phyloP scores from a whole-genome alignment of 2,329 filamentous ascomycete species.

The Biscogniauxia mediterranea region DNA sequence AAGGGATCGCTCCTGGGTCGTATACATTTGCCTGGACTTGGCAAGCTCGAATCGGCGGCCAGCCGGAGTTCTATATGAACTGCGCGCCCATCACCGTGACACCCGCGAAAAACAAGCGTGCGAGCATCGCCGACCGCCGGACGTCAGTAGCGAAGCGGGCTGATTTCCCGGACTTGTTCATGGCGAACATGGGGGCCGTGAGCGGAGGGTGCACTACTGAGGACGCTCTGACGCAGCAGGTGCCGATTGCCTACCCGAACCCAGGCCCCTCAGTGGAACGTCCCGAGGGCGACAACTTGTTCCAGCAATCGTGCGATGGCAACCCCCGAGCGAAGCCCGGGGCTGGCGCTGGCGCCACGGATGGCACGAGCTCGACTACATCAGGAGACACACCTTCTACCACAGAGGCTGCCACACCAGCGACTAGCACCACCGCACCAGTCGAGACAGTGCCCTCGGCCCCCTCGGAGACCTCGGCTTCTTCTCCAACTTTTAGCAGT shows the following conservation, averaged over 20 bases:
- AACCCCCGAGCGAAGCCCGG: slow-evolving; percentile 24
- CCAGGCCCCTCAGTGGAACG: slow-evolving; percentile 56
- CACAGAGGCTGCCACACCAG: not conserved
- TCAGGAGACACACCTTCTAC: slow-evolving; percentile 1
- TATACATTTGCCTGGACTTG: slow-evolving; percentile 74
- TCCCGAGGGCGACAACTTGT: slow-evolving; percentile 34
- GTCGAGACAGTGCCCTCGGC: not conserved
- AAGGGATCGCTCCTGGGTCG: slow-evolving; percentile 57
- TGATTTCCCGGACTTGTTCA: slow-evolving; percentile 64
- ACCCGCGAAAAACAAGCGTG: slow-evolving; percentile 16
- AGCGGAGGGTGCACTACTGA: slow-evolving; percentile 51
- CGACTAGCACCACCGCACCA: not conserved
- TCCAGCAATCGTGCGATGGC: slow-evolving; percentile 31
- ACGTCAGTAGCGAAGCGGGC: slow-evolving; percentile 18
- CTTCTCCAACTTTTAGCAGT: not conserved
- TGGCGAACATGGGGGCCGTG: slow-evolving; percentile 57
- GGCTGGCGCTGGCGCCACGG: not conserved
- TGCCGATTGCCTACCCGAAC: slow-evolving; percentile 57
- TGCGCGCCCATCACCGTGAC: slow-evolving; percentile 64
- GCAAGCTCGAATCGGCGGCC: slow-evolving; percentile 65
- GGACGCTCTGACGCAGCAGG: slow-evolving; percentile 42
- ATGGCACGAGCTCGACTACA: not conserved
- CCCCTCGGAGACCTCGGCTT: not conserved
- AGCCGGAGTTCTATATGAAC: slow-evolving; percentile 77
- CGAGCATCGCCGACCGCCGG: slow-evolving; percentile 11